phyloP scores from a whole-genome alignment of 768 basidiomycete genomes.

The Pleurotus sapidus region DNA sequence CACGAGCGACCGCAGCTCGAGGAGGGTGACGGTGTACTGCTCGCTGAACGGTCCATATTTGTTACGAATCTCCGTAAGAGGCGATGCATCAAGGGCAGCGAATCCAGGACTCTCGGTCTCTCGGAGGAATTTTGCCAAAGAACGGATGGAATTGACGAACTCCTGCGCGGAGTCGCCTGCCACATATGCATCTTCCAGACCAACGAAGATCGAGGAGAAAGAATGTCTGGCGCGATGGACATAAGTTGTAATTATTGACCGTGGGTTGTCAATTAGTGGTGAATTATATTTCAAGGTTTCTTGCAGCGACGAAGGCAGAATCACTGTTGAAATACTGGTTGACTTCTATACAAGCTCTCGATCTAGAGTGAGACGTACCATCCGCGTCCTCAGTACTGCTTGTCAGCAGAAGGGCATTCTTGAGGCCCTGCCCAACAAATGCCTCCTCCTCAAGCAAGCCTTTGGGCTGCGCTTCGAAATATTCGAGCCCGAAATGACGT shows the following conservation, averaged over 20 bases:
- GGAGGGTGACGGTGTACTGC: conserved; percentile 47
- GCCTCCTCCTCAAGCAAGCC: conserved; percentile 29
- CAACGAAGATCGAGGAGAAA: conserved; percentile 53
- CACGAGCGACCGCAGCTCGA: conserved; percentile 47
- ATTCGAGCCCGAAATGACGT: conserved; percentile 70
- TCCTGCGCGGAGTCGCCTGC: conserved; percentile 22
- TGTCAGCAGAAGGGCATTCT: conserved; percentile 51
- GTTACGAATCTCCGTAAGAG: conserved; percentile 45
- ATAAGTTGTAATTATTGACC: conserved; percentile 55
- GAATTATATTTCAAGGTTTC: conserved; percentile 44
- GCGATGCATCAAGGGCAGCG: conserved; percentile 58
- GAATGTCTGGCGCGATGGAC: conserved; percentile 53
- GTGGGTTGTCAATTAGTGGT: conserved; percentile 32
- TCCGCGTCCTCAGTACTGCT: conserved; percentile 52
- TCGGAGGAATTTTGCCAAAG: conserved; percentile 52
- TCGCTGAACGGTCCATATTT: conserved; percentile 49
- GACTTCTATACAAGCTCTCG: conserved; percentile 8
- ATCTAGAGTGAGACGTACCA: conserved; percentile 33
- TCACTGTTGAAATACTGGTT: conserved; percentile 32
- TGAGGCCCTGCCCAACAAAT: conserved; percentile 57
- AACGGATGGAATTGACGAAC: conserved; percentile 39
- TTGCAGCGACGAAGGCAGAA: conserved; percentile 50
- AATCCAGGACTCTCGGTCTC: conserved; percentile 50
- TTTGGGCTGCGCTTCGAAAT: conserved; percentile 43
- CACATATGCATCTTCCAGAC: conserved; percentile 4